A percentile compares a stretch with the other conserved stretches of the same genome.
Evolutionary conservation across 2,329 filamentous ascomycete genomes (phyloP).

Genomic region (Chrysoporthe deuterocubensis): DNA sequence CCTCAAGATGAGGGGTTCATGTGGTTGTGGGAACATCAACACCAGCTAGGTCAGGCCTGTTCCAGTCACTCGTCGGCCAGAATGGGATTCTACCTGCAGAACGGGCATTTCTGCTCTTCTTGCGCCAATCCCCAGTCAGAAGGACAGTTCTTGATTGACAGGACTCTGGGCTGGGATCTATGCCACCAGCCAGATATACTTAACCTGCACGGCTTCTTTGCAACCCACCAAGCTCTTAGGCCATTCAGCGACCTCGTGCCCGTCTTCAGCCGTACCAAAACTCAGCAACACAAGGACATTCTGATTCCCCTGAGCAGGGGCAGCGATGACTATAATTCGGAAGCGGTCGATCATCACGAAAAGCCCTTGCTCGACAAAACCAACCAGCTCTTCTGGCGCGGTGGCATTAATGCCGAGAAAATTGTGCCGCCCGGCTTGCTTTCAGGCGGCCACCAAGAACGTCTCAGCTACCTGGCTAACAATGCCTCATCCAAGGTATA

Average conservation of each 20-base stretch:
- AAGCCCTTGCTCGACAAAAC: constrained; percentile 64
- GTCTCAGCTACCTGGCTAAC: constrained; percentile 71
- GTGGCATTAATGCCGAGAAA: constrained; percentile 61
- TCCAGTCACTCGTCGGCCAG: constrained; percentile 64
- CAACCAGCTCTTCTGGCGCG: constrained; percentile 74
- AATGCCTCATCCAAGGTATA: constrained; percentile 55
- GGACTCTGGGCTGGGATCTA: constrained; percentile 66
- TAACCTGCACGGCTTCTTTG: constrained; percentile 73
- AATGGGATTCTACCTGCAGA: constrained; percentile 64
- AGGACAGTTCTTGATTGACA: constrained; percentile 69
- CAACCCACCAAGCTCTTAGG: constrained; percentile 65
- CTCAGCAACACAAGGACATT: constrained; percentile 75
- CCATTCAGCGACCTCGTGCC: constrained; percentile 70
- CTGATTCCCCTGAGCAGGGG: constrained; percentile 65
- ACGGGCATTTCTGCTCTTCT: constrained; percentile 64
- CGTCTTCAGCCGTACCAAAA: constrained; percentile 76
- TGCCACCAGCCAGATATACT: constrained; percentile 80
- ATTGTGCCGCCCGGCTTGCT: constrained; percentile 55
- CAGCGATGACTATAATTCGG: constrained; percentile 43
- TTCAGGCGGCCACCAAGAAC: constrained; percentile 70
- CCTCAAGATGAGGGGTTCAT: constrained; percentile 10
- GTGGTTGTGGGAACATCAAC: constrained; percentile 32
- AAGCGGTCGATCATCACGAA: constrained; percentile 45
- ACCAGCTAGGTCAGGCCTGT: constrained; percentile 53
- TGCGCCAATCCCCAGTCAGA: constrained; percentile 69